Conservation (phyloP, 2,329 filamentous ascomycete species). For the Aspergillus sp. region DNA sequence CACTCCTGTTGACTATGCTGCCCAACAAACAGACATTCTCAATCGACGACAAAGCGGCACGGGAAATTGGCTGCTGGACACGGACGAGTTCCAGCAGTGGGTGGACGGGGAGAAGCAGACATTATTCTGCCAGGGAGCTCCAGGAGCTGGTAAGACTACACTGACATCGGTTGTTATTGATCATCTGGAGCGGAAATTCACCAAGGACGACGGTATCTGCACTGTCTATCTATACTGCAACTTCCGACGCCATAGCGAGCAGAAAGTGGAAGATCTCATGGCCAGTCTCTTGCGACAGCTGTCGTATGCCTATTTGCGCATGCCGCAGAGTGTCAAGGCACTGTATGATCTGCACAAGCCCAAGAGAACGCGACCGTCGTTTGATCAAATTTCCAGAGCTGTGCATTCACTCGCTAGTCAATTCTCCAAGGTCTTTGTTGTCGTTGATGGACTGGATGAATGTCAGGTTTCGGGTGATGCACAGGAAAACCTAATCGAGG, state of each 20-base stretch:
- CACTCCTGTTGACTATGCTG: not conserved
- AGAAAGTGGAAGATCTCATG: not conserved
- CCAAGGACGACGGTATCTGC: slow-evolving; percentile 3
- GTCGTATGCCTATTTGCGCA: not conserved
- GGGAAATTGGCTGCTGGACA: not conserved
- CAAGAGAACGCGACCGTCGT: slow-evolving; percentile 5
- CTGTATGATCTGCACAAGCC: slow-evolving; percentile 9
- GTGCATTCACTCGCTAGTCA: slow-evolving; percentile 1
- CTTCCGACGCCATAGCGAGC: not conserved
- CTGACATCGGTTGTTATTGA: slow-evolving; percentile 40
- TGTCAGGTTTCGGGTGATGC: slow-evolving; percentile 7
- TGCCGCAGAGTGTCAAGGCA: not conserved
- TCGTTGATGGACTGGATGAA: slow-evolving; percentile 18
- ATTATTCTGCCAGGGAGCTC: slow-evolving; percentile 45
- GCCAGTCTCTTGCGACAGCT: not conserved
- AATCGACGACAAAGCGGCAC: not conserved
- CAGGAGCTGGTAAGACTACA: slow-evolving; percentile 49
- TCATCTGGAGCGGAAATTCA: slow-evolving; percentile 26
- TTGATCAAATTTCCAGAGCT: slow-evolving; percentile 5
- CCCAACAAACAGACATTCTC: not conserved
- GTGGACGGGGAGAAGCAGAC: slow-evolving; percentile 12
- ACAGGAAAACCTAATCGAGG: slow-evolving; percentile 3
- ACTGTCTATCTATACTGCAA: not conserved
- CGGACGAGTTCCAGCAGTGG: not conserved
- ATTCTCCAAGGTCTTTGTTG: slow-evolving; percentile 9